A percentile compares a stretch with the other conserved stretches of the same genome.
These are phyloP conservation scores for Berberis vulgaris DNA, from an alignment of 164 flowering plant species.

Conservation along the genomic window DNA sequence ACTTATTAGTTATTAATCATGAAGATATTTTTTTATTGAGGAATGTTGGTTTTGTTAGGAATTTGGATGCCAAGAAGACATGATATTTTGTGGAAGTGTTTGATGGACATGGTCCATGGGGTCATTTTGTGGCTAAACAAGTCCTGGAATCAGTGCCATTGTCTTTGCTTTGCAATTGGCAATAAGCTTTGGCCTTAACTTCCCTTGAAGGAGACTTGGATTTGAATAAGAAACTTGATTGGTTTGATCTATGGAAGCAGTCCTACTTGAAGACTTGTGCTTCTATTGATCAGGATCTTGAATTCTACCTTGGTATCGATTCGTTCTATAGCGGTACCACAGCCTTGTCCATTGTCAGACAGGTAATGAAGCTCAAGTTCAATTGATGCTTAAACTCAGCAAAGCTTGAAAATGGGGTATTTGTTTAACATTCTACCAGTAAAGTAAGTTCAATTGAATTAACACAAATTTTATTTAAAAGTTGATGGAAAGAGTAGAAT, in stretches of 20 bases:
- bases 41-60: constrained; percentile 29
- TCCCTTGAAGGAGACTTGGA: constrained; percentile 26
- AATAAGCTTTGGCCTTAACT: constrained; percentile 43
- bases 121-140: constrained; percentile 65
- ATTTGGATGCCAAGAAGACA: constrained; percentile 80
- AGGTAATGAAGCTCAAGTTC: constrained; percentile 37
- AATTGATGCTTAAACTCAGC: too few species aligned
- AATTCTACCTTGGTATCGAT: constrained; percentile 43
- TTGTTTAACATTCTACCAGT: too few species aligned
- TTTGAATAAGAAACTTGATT: constrained; percentile 22
- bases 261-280: constrained; percentile 65
- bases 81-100: constrained; percentile 80
- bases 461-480: too few species aligned
- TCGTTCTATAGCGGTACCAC: constrained; percentile 79
- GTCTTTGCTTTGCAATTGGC: constrained; percentile 65
- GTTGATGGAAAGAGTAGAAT: too few species aligned
- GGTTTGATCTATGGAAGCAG: constrained; percentile 61
- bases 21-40: background rate
- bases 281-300: constrained; percentile 59
- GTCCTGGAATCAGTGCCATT: constrained; percentile 61
- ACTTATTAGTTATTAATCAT: too few species aligned
- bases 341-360: constrained; percentile 65
- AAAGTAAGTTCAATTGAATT: too few species aligned
- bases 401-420: too few species aligned
- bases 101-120: constrained; percentile 97